Base-by-base conservation (phyloP, 2,329 filamentous ascomycete genomes). In the Aspergillus hiratsukae region DNA sequence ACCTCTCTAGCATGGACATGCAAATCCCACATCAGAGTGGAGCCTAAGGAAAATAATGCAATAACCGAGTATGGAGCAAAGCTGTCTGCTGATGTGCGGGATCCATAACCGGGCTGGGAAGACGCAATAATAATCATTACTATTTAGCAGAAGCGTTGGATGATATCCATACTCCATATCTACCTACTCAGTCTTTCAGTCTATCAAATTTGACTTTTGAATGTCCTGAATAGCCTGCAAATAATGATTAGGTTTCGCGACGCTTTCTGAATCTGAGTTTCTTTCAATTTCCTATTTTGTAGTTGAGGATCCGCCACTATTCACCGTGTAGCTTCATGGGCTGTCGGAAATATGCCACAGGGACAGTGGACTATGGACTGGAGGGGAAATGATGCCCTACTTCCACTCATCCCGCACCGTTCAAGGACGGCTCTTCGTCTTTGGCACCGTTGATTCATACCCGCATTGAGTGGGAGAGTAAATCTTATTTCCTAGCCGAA, bases 301-400 rank as follows among this genome's bases (percentile, higher is more conserved):
- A 49, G 48, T 25, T 37, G 14, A 40, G 28, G 52, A 41, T 55
- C 55, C 52, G 55, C 52, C 57, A 59, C 57, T 43, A 48, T 55
- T 37, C 53, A 55, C 52, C 45, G 31, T 3, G n/a, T 19, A 21
- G 41, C 41, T 57, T 48, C 50, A 40, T 45, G 37, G 35, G 41
- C 50, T 48, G 43, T 58, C 53, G 48, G 27, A 31, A 35, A 40
- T 46, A 51, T 56, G 58, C 58, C 58, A 60, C 58, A 60, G 58
- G 56, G 58, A 52, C 19, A 35, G n/a, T 23, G 19, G 19, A 19
- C 41, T 6, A 4, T 8, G 40, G 31, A 11, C 11, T 17, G 31
- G 31, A 35, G n/a, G 7, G 19, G n/a, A 21, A 6, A 23, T 43
- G 31, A 17, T 27, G 25, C 25, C 25, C 25, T 11, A 37, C 35